phyloP scores from a whole-genome alignment of 495 filamentous ascomycete genomes.

The Trichoderma asperelloides region DNA sequence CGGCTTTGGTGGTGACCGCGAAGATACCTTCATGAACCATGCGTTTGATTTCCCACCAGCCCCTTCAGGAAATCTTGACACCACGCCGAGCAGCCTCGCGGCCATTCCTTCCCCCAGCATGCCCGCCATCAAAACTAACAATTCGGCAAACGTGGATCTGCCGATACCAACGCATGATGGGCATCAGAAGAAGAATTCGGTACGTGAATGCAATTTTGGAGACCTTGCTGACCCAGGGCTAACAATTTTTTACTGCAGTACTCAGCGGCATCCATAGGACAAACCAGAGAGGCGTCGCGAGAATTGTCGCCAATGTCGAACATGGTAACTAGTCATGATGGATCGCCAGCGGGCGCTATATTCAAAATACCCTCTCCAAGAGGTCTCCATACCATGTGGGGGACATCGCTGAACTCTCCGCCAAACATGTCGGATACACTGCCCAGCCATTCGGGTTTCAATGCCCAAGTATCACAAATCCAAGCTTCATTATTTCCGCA shows the following conservation, averaged over 20 bases:
- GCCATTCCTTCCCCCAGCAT: neutral
- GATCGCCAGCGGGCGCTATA: constrained; percentile 40
- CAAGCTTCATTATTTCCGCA: too few species aligned
- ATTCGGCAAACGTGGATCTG: constrained; percentile 3
- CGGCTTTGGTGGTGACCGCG: neutral
- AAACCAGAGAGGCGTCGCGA: constrained; percentile 30
- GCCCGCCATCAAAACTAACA: constrained; percentile 12
- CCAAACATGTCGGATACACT: constrained; percentile 8
- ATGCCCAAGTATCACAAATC: neutral
- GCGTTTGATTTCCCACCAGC: too few species aligned
- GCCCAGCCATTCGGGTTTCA: constrained; percentile 11
- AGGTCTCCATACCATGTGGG: neutral
- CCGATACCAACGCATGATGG: too few species aligned
- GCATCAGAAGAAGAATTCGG: constrained; percentile 26
- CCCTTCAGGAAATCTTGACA: too few species aligned
- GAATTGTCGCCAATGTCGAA: constrained; percentile 43
- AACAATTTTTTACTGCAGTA: neutral
- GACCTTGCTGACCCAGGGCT: neutral
- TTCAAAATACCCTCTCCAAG: constrained; percentile 46
- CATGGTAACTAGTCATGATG: constrained; percentile 34
- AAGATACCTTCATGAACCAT: constrained; percentile 48
- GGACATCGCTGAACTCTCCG: neutral
- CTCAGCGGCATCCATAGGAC: constrained; percentile 7
- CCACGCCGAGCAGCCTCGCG: constrained; percentile 14
- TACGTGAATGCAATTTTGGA: constrained; percentile 12